Base-by-base conservation (phyloP, 106 monocot species). In the Allium fistulosum region DNA sequence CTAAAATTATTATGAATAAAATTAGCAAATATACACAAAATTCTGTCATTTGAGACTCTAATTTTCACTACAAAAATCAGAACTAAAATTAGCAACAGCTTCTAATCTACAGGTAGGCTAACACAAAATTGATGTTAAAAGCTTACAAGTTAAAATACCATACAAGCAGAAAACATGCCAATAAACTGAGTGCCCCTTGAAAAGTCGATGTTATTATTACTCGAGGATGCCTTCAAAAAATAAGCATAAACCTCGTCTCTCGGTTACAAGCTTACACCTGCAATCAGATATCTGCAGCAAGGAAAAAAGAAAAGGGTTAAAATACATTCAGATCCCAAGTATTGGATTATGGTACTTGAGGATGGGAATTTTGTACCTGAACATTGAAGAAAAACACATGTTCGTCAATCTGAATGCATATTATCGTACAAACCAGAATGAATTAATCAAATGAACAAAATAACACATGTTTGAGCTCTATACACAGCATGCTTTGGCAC, bases 151-250 rank as follows among this genome's bases (percentile, higher is more conserved):
- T 4, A 6, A 49, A 50, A 12, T 26, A 26, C 53, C 51, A 51
- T 13, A 67, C 67, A 52, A 11, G 52, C 52, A 4, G 52, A 67
- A 52, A 27, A 67, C 8, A 69, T 57, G 53, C 68, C 46, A 7
- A 56, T 9, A 2, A 46, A 45, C 9, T 57, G 7, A 10, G 7
- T 45, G 7, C 12, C 28, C 68, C 53, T 37, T 57, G 17, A 8
- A 11, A 27, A 12, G 26, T 3, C 15, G 17, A 4, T 65, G 55
- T 57, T 57, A 57, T 86, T 86, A 79, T 74, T 72, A 26, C 26
- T 72, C 57, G 57, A 79, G 86, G 82, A 82, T 77, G 86, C 76
- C 76, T 81, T 76, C 78, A 82, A 86, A 86, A 82, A 82, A 62
- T 67, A 65, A 65, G 82, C 86, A 86, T 70, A 18, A 82, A 59